A percentile compares a stretch with the other conserved stretches of the same genome.
Conservation (phyloP, 768 basidiomycete species). For the Lepiota subincarnata region DNA sequence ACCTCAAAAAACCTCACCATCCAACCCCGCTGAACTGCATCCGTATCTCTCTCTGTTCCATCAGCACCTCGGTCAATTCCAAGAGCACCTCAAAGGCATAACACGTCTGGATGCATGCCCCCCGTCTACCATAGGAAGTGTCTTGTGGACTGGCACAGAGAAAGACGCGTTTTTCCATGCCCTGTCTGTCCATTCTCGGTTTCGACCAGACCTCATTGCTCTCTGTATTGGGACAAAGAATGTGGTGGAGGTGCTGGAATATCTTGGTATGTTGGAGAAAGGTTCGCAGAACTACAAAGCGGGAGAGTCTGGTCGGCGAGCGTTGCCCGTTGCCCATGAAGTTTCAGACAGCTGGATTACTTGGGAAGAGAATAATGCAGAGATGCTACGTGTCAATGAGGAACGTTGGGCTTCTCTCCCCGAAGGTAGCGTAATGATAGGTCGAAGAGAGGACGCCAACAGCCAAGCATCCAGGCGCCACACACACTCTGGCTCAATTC, state of each 20-base stretch:
- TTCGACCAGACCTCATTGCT: constrained; percentile 76
- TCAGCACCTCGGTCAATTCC: neutral
- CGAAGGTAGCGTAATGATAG: constrained; percentile 9
- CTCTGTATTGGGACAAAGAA: constrained; percentile 61
- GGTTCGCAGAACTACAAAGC: constrained; percentile 17
- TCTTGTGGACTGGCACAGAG: constrained; percentile 66
- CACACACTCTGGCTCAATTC: no score
- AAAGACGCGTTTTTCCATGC: constrained; percentile 71
- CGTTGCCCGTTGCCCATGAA: constrained; percentile 60
- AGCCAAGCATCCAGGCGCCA: no score
- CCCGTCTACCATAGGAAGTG: constrained; percentile 12
- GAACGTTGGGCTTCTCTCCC: constrained; percentile 17
- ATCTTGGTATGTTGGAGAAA: constrained; percentile 51
- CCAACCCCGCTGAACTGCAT: neutral
- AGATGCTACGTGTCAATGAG: constrained; percentile 23
- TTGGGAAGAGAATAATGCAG: constrained; percentile 44
- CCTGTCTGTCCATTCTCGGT: constrained; percentile 59
- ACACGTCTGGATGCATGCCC: neutral
- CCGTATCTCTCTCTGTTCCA: constrained; percentile 5
- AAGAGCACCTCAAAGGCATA: neutral
- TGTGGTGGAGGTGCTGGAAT: constrained; percentile 62
- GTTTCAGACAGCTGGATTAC: constrained; percentile 47
- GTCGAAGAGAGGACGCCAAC: neutral
- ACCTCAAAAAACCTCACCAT: neutral
- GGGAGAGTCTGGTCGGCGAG: constrained; percentile 59